A percentile compares a stretch with the other conserved stretches of the same genome.
phyloP scores from a whole-genome alignment of 495 filamentous ascomycete species.

The Xanthoparmelia taractica region DNA sequence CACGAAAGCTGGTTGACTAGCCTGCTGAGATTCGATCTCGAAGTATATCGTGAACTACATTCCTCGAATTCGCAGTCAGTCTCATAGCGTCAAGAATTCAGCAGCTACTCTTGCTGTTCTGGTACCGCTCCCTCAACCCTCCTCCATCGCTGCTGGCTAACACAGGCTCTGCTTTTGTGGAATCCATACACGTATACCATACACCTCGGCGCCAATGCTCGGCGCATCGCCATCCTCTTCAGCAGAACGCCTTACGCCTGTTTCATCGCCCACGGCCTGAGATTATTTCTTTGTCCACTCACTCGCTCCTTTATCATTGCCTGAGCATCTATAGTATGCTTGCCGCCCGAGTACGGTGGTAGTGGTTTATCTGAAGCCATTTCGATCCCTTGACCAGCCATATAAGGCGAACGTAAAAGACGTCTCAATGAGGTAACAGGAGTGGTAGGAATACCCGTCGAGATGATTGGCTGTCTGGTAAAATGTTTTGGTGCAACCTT shows the following conservation, averaged over 20 bases:
- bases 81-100: not conserved
- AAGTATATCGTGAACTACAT: not conserved
- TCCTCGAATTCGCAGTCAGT: not conserved
- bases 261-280: too few relatives aligned
- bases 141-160: too few relatives aligned
- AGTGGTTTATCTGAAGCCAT: not conserved
- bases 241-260: too few relatives aligned
- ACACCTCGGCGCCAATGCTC: not conserved
- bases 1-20: not conserved
- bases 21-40: not conserved
- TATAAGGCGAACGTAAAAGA: not conserved
- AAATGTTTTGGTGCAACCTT: too few relatives aligned
- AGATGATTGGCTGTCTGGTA: too few relatives aligned
- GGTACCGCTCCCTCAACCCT: too few relatives aligned
- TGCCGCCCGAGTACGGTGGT: not conserved
- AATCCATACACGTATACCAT: not conserved
- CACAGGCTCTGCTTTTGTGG: not conserved
- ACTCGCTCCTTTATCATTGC: not conserved
- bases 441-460: too few relatives aligned
- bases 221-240: too few relatives aligned
- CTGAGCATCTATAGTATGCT: not conserved
- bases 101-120: not conserved
- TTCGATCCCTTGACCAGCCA: not conserved
- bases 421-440: not conserved
- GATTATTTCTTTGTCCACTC: not conserved